Evolutionary conservation across 1,139 yeast genomes (phyloP), one percentile per base, ranked within the genome.

Genomic region (Blastobotrys niveus): DNA sequence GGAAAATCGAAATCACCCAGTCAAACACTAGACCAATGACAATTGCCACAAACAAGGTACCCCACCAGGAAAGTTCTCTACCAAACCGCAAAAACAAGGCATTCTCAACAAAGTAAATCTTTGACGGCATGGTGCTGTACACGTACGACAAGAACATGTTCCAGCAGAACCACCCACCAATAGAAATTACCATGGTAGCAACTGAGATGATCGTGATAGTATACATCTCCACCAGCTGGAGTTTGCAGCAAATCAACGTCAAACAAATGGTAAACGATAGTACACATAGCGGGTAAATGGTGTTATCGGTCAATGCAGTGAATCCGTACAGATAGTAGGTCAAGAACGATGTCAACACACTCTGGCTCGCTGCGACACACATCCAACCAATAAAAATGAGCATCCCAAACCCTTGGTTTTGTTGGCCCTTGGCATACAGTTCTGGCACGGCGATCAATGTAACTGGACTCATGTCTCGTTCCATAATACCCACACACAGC

Each of bases 361-460:
- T 78, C 57, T 86, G 91, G 0, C 77, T 60, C 1, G 94, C 76
- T 0, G 94, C 95, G 37, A 84, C 63, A 3, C 79, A 43, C 76
- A 88, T 78, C 97, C 97, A 91, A 5, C 76, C 72, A 1, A 86
- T 51, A 54, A 88, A 88, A 3, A 86, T 66, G 43, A 64, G 65
- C 54, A 87, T 62, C 56, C 84, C 85, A 66, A 93, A 89, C 1
- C 82, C 84, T 59, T 80, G 77, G 54, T 82, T 85, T 29, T 75
- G 66, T 48, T 94, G 76, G 2, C 98, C 97, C 47, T 73, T 78
- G 5, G 79, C 59, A 61, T 93, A 93, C 21, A 93, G 69, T 63
- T 89, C 96, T 0, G 99, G 99, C 1, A 88, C 84, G 0, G 97
- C 94, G 45, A 91, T 64, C 45, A 91, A 70, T 0, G 98, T 91